phyloP scores from a whole-genome alignment of 1,139 yeast species.

The Taphrina flavorubra region DNA sequence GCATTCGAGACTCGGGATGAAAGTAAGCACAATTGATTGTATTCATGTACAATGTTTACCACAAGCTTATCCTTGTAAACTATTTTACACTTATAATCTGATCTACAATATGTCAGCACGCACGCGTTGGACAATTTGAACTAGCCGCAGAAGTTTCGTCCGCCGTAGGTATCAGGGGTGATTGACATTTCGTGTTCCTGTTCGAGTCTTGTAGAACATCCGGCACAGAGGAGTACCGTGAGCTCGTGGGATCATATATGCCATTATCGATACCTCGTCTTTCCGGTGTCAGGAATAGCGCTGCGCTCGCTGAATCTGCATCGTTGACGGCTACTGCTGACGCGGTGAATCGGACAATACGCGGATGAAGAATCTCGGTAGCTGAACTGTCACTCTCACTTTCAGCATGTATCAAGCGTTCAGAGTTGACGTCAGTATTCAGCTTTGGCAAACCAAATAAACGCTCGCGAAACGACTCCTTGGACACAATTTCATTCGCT shows the following conservation, averaged over 20 bases:
- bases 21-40: too few relatives aligned
- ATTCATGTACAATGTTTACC: too few relatives aligned
- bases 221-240: slow-evolving; percentile 5
- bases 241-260: background rate
- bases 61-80: background rate
- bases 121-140: too few relatives aligned
- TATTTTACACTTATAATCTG: background rate
- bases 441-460: background rate
- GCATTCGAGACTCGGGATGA: too few relatives aligned
- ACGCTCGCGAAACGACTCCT: background rate
- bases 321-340: slow-evolving; percentile 4
- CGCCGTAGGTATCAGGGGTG: too few relatives aligned
- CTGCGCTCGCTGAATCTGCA: background rate
- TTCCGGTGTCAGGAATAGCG: background rate
- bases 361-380: background rate
- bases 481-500: background rate
- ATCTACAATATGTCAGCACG: too few relatives aligned
- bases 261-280: background rate
- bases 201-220: background rate
- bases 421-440: background rate
- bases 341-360: background rate
- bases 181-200: background rate
- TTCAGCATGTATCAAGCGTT: background rate
- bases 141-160: too few relatives aligned
- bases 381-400: background rate